Percentiles rank a stretch among this genome's conserved stretches.
Conservation (phyloP, 2,329 filamentous ascomycete genomes). For the Pseudogymnoascus sp. region DNA sequence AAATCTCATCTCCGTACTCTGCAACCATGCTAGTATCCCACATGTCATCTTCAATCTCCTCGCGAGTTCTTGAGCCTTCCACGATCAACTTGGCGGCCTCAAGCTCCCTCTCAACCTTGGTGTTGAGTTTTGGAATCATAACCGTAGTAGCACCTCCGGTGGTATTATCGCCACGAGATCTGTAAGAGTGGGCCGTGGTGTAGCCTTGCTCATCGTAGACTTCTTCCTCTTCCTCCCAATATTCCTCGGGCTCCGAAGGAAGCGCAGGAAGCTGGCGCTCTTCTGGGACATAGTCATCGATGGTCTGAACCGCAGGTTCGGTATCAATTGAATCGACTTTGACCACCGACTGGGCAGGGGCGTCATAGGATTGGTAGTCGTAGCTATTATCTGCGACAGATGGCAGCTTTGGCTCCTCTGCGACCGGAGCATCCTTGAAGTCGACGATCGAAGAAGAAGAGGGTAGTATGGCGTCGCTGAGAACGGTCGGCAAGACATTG, state of each 20-base stretch:
- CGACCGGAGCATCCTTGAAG: background rate
- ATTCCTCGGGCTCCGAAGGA: slow-evolving; percentile 56
- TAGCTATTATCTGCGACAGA: background rate
- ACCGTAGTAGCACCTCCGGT: slow-evolving; percentile 57
- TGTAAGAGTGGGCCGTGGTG: slow-evolving; percentile 70
- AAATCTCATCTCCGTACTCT: slow-evolving; percentile 94
- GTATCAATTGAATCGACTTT: background rate
- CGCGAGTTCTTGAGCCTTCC: slow-evolving; percentile 39
- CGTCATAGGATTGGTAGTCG: background rate
- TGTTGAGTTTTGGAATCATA: slow-evolving; percentile 65
- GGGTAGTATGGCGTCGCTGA: background rate
- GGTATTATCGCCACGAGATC: slow-evolving; percentile 68
- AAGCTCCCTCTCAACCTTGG: slow-evolving; percentile 65
- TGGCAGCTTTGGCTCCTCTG: background rate
- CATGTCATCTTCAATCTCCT: slow-evolving; percentile 79
- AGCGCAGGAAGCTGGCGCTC: slow-evolving; percentile 16
- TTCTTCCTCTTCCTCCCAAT: slow-evolving; percentile 74
- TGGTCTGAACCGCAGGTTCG: background rate
- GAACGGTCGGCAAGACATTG: slow-evolving; percentile 6
- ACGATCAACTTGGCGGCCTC: slow-evolving; percentile 43
- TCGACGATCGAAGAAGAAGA: background rate
- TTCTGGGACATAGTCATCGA: background rate
- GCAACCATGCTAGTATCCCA: slow-evolving; percentile 98
- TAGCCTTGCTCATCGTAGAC: slow-evolving; percentile 58
- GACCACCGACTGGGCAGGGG: background rate